phyloP scores from a whole-genome alignment of 2,329 filamentous ascomycete genomes.

The Lizonia empirigonia region DNA sequence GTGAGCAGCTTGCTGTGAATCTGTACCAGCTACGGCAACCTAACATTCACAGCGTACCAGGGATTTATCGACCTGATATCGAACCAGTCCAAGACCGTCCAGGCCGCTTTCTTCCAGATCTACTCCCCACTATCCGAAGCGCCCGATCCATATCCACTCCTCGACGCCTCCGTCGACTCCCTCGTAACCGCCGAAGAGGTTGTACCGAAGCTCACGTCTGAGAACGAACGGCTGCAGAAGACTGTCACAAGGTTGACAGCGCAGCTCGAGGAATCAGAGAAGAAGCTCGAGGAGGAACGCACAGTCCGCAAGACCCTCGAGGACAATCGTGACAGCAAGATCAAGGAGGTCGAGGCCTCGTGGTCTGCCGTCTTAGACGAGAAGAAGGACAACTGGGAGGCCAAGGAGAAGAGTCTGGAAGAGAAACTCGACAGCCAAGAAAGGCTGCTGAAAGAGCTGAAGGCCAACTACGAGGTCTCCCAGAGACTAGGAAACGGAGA shows the following conservation, averaged over 20 bases:
- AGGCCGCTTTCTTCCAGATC: slow-evolving; percentile 88
- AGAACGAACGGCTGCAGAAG: slow-evolving; percentile 85
- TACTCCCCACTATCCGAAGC: slow-evolving; percentile 95
- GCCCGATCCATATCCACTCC: slow-evolving; percentile 92
- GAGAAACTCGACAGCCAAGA: slow-evolving; percentile 97
- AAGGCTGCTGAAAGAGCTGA: slow-evolving; percentile 87
- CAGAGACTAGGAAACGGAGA: slow-evolving; percentile 81
- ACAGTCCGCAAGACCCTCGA: slow-evolving; percentile 75
- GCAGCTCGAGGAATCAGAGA: slow-evolving; percentile 83
- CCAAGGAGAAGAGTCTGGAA: slow-evolving; percentile 87
- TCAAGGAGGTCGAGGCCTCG: slow-evolving; percentile 87
- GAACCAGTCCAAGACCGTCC: slow-evolving; percentile 92
- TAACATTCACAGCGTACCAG: slow-evolving; percentile 76
- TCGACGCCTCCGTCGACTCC: slow-evolving; percentile 95
- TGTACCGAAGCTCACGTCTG: slow-evolving; percentile 82
- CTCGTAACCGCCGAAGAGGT: slow-evolving; percentile 92
- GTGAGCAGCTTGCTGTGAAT: slow-evolving; percentile 51
- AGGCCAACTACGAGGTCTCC: slow-evolving; percentile 95
- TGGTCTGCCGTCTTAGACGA: slow-evolving; percentile 91
- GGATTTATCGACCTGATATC: slow-evolving; percentile 95
- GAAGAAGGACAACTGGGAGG: slow-evolving; percentile 94
- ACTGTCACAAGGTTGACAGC: slow-evolving; percentile 75
- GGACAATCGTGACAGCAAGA: slow-evolving; percentile 74
- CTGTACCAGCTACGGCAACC: slow-evolving; percentile 22
- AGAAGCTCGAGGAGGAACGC: slow-evolving; percentile 78